Evolutionary conservation across 768 basidiomycete species (phyloP).

Genomic region (Hortiboletus flavorubellus): DNA sequence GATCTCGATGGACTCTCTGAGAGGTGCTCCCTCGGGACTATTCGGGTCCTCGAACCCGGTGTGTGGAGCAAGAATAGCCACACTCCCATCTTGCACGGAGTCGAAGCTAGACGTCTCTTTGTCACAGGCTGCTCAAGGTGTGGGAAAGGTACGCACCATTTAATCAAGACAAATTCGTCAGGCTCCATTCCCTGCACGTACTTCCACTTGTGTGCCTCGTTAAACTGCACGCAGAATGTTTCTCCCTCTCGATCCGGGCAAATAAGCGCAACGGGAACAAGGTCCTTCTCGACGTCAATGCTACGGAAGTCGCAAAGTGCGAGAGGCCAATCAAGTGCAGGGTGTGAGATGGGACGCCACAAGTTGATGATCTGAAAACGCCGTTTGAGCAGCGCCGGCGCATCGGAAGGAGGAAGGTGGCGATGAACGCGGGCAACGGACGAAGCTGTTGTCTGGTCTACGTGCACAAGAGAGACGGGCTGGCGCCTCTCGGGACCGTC

Average conservation of each 20-base stretch:
- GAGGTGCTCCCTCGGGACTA: constrained; percentile 27
- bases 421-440: constrained; percentile 41
- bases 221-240: constrained; percentile 38
- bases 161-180: constrained; percentile 46
- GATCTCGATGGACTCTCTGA: constrained; percentile 35
- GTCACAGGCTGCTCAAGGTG: background rate
- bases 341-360: constrained; percentile 49
- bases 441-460: constrained; percentile 43
- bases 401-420: constrained; percentile 42
- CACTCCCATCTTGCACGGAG: constrained; percentile 35
- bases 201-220: constrained; percentile 42
- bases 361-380: constrained; percentile 55
- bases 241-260: constrained; percentile 45
- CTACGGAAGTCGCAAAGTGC: constrained; percentile 46
- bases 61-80: constrained; percentile 33
- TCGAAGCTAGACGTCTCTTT: constrained; percentile 24
- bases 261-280: constrained; percentile 36
- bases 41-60: constrained; percentile 35
- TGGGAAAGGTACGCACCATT: constrained; percentile 36
- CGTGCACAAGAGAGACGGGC: constrained; percentile 41
- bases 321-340: constrained; percentile 47
- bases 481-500: constrained; percentile 41
- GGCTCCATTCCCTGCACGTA: constrained; percentile 42
- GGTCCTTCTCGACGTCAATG: constrained; percentile 37
- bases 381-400: constrained; percentile 35